These are phyloP conservation scores for Claviceps maximensis DNA, from an alignment of 2,329 filamentous ascomycete species.

Conservation along the genomic window DNA sequence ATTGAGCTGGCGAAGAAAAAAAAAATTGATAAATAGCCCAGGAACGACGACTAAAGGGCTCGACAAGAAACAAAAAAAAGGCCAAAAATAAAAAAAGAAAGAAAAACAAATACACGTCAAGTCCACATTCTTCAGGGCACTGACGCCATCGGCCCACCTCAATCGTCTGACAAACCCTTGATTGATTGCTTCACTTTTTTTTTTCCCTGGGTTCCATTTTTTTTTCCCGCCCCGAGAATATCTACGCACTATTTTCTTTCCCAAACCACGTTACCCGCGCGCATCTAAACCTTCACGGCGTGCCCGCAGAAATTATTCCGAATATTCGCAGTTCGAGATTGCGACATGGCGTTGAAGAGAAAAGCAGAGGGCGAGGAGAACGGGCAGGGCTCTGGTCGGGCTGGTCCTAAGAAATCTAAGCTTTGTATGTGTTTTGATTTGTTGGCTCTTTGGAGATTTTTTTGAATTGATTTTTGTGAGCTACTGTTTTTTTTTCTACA, in stretches of 20 bases:
- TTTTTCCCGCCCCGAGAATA: neutral
- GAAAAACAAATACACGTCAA: too few species aligned
- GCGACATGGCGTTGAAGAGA: constrained; percentile 36
- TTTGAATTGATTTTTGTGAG: too few species aligned
- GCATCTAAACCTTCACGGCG: too few species aligned
- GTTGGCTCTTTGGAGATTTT: too few species aligned
- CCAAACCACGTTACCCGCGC: too few species aligned
- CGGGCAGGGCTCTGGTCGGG: constrained; percentile 21
- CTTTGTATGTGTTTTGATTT: constrained; percentile 29
- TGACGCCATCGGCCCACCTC: neutral
- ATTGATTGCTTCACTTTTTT: neutral
- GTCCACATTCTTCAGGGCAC: neutral
- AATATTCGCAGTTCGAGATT: too few species aligned
- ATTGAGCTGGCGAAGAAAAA: too few species aligned
- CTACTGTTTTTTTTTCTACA: too few species aligned
- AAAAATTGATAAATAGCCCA: neutral
- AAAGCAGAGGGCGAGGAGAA: constrained; percentile 37
- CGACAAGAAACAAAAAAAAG: neutral
- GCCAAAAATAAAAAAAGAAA: too few species aligned
- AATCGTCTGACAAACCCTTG: neutral
- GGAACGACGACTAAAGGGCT: too few species aligned
- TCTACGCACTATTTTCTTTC: neutral
- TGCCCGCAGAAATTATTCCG: too few species aligned
- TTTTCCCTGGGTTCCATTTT: neutral
- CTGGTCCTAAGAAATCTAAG: constrained; percentile 40